phyloP scores from a whole-genome alignment of 345 rosid species.

The Excoecaria agallocha region DNA sequence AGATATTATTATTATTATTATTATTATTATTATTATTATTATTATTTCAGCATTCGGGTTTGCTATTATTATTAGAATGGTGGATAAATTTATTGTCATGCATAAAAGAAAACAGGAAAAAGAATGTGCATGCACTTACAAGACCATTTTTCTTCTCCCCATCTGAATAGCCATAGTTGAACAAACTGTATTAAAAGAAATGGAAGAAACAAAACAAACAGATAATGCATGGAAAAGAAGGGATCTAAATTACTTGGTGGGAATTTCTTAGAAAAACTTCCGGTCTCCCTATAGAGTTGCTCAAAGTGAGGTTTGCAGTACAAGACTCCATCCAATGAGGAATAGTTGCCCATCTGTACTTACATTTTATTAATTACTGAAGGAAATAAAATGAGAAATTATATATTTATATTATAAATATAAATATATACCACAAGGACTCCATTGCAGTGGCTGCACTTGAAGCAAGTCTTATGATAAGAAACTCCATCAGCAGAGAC shows the following conservation, averaged over 20 bases:
- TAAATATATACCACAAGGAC: conserved; percentile 54
- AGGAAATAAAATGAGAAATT: not conserved
- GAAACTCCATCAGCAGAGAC: conserved; percentile 69
- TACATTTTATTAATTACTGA: not conserved
- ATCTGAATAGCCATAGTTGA: conserved; percentile 31
- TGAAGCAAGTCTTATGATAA: conserved; percentile 89
- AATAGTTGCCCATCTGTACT: conserved; percentile 61
- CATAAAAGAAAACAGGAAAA: not conserved
- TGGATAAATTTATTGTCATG: too few relatives aligned
- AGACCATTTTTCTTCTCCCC: conserved; percentile 38
- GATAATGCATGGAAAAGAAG: not conserved
- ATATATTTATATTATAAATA: not conserved
- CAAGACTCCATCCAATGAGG: conserved; percentile 66
- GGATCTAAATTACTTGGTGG: conserved; percentile 32
- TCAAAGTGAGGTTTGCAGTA: conserved; percentile 90
- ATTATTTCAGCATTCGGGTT: too few relatives aligned
- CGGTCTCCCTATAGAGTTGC: conserved; percentile 71
- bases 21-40: too few relatives aligned
- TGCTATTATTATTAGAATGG: not conserved
- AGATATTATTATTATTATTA: too few relatives aligned
- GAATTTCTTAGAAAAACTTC: conserved; percentile 49
- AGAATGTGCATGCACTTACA: conserved; percentile 20
- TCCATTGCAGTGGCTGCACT: conserved; percentile 83
- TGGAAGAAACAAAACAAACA: too few relatives aligned
- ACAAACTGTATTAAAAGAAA: not conserved